Evolutionary conservation across 2,329 filamentous ascomycete species (phyloP).

Genomic region (Cladophialophora yegresii): DNA sequence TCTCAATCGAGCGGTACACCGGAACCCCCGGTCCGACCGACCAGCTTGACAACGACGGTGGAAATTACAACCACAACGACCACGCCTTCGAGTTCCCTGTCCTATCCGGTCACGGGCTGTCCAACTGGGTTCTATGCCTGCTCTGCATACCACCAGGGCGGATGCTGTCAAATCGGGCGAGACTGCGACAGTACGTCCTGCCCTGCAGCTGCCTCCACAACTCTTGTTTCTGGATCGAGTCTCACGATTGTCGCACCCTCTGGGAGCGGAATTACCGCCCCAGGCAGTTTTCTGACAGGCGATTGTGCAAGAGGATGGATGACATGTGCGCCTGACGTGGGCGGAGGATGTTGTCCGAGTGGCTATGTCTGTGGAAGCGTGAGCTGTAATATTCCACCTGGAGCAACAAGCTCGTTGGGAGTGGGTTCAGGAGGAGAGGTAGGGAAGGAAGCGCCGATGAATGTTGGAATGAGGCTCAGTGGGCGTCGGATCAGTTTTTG

Average conservation of each 20-base stretch:
- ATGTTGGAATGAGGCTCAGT: neutral
- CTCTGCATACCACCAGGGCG: slow-evolving; percentile 74
- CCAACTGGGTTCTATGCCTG: slow-evolving; percentile 93
- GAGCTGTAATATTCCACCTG: slow-evolving; percentile 56
- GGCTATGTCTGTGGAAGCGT: slow-evolving; percentile 72
- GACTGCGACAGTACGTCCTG: slow-evolving; percentile 82
- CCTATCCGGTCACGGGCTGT: slow-evolving; percentile 56
- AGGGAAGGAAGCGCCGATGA: slow-evolving; percentile 42
- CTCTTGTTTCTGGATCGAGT: slow-evolving; percentile 65
- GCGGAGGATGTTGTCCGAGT: slow-evolving; percentile 80
- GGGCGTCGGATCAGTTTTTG: neutral
- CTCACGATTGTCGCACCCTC: slow-evolving; percentile 69
- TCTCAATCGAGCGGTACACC: slow-evolving; percentile 37
- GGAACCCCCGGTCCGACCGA: slow-evolving; percentile 45
- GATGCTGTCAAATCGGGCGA: slow-evolving; percentile 85
- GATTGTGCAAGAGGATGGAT: slow-evolving; percentile 80
- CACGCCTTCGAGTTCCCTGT: slow-evolving; percentile 42
- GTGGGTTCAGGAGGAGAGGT: slow-evolving; percentile 48
- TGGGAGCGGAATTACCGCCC: slow-evolving; percentile 45
- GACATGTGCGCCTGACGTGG: slow-evolving; percentile 63
- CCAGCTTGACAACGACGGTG: slow-evolving; percentile 34
- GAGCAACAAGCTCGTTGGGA: slow-evolving; percentile 51
- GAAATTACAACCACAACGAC: slow-evolving; percentile 34
- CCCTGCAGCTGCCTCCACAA: slow-evolving; percentile 62
- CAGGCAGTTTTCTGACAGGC: slow-evolving; percentile 40